Evolutionary conservation across 176 grass and related monocot species (phyloP), one percentile per base, ranked within the genome.

Genomic region (Pharus latifolius): DNA sequence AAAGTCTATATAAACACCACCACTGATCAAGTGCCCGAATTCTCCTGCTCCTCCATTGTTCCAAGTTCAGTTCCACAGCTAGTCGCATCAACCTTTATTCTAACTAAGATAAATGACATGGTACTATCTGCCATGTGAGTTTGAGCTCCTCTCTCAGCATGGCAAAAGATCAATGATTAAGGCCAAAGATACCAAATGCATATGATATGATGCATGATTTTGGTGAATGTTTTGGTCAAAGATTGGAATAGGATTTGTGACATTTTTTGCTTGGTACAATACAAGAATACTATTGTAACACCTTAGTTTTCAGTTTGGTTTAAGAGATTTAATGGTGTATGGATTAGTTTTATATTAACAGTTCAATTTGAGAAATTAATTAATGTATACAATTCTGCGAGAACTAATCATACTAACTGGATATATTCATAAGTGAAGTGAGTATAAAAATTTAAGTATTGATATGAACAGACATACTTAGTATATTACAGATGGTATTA

Each of bases 51-150:
- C 49, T 20, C 35, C 35, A 15, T 14, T 10, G 16, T 25, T 3
- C 17, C 54, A 16, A 34, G 25, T 49, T 53, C 70, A 1, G 43
- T 17, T 25, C 56, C 16, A 30, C 74, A 49, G 41, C 40, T 34
- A 48, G 42, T 46, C 60, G 6, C 61, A 22, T 43, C 73, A 15
- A 2, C 60, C 27, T 42, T 45, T 30, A 42, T 7, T 56, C 49
- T 34, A 6, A 43, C 16, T 10, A 13, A 19, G 55, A 23, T 27
- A 23, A 11, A 18, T 6, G 43, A 38, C 71, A 49, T 11, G 19
- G 8, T 20, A 3, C 19, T 60, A 52, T 67, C 82, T 59, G 82
- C 63, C 73, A 78, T 58, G 81, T 57, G 67, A 73, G 60, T 43
- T 31, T 64, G 47, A 50, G 60, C 60, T 64, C 35, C 35, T 38